Conservation (phyloP, 2,329 filamentous ascomycete genomes). For the Diplocarpon mali region DNA sequence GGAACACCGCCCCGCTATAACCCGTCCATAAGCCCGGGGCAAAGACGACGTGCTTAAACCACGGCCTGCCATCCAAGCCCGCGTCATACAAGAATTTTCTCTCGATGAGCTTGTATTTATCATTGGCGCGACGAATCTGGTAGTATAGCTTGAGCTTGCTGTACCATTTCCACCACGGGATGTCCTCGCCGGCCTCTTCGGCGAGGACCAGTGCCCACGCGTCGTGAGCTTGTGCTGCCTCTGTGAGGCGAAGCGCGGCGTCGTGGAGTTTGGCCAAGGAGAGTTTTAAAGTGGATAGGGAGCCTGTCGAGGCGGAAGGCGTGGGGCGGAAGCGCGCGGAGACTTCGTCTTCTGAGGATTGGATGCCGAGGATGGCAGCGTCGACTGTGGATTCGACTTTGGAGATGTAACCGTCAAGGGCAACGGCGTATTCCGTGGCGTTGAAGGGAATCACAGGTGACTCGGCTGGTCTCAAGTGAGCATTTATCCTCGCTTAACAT, state of each 20-base stretch:
- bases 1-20: slow-evolving; percentile 65
- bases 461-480: slow-evolving; percentile 26
- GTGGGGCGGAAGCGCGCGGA: slow-evolving; percentile 24
- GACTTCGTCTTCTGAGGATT: slow-evolving; percentile 19
- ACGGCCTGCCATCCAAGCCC: slow-evolving; percentile 67
- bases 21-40: slow-evolving; percentile 87
- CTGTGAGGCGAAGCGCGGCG: slow-evolving; percentile 17
- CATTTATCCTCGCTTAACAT: too few species aligned
- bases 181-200: slow-evolving; percentile 36
- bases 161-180: slow-evolving; percentile 74
- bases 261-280: slow-evolving; percentile 23
- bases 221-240: slow-evolving; percentile 22
- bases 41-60: slow-evolving; percentile 95
- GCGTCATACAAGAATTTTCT: slow-evolving; percentile 63
- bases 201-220: slow-evolving; percentile 21
- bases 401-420: slow-evolving; percentile 24
- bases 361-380: slow-evolving; percentile 10
- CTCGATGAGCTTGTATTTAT: slow-evolving; percentile 76
- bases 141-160: slow-evolving; percentile 53
- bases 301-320: slow-evolving; percentile 11
- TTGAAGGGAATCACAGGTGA: slow-evolving; percentile 40
- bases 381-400: slow-evolving; percentile 24
- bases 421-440: slow-evolving; percentile 34
- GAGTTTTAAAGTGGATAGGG: slow-evolving; percentile 17
- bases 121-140: slow-evolving; percentile 58